Conservation (phyloP, 164 flowering plant species). For the Dillenia turbinata region DNA sequence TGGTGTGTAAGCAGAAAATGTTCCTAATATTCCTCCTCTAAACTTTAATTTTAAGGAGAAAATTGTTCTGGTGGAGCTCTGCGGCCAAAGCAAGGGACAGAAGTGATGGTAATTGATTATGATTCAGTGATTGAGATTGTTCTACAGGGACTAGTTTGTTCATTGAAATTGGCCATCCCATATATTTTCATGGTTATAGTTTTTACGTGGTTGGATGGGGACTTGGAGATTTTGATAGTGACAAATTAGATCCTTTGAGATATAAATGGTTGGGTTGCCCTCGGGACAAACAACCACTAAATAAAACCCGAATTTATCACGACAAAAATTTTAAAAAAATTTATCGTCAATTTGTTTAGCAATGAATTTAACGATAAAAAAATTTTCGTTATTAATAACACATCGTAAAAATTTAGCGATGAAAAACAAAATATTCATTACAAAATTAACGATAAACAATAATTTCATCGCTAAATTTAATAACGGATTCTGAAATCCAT, state of each 20-base stretch:
- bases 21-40: constrained; percentile 35
- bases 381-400: too few species aligned
- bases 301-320: too few species aligned
- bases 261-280: constrained; percentile 57
- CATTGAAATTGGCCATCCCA: constrained; percentile 34
- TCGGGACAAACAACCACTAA: too few species aligned
- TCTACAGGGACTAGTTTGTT: constrained; percentile 43
- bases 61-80: constrained; percentile 1
- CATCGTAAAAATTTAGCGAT: too few species aligned
- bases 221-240: constrained; percentile 43
- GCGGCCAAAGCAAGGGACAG: constrained; percentile 28
- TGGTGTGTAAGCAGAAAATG: constrained; percentile 28
- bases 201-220: constrained; percentile 64
- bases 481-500: too few species aligned
- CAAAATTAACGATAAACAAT: too few species aligned
- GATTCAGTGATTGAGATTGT: constrained; percentile 38
- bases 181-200: constrained; percentile 57
- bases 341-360: too few species aligned
- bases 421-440: too few species aligned
- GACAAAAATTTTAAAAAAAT: too few species aligned
- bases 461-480: too few species aligned
- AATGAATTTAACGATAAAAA: too few species aligned
- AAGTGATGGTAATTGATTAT: constrained; percentile 31
- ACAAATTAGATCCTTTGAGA: constrained; percentile 29
- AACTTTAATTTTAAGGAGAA: constrained; percentile 38